Evolutionary conservation across 1,284 basidiomycete genomes (phyloP), one percentile per base, ranked within the genome.

Genomic region (Blastosporella zonata): DNA sequence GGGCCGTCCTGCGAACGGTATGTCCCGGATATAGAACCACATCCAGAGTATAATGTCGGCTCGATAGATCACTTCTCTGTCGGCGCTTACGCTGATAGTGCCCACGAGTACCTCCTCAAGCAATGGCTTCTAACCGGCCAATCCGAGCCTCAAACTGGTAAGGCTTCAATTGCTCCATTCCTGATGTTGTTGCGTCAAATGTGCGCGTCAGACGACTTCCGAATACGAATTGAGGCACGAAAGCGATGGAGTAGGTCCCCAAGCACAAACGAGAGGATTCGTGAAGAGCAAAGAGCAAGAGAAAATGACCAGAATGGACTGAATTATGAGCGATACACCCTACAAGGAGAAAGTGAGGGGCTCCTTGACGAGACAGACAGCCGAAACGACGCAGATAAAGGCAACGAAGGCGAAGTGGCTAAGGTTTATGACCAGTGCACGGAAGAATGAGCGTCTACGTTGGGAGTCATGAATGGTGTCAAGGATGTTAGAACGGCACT

Each of bases 41-140:
- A n/a, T 40, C 17, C 25, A 35, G 29, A 27, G 9, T 22, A 9
- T 3, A 2, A 27, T 6, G 12, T 5, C 13, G 10, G n/a, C 6
- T 40, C 18, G 10, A 23, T 42, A 81, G 78, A 62, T 18, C 74
- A 69, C 56, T 56, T 84, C 17, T 82, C 82, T 0, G 77, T 85
- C 3, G 86, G 86, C 12, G 79, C 75, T 0, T 72, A 70, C 38
- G 82, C 83, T 2, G 86, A 90, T 55, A 88, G 86, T 57, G 79
- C 76, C 2, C 82, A 89, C 49, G 87, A 90, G 62, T 90, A 90
- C 59, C 73, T 87, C 17, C 72, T 90, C 31, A 90, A 90, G 59
- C 79, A 85, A 54, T 88, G 79, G 67, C 67, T 90, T 13, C 67
- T 85, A 18, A 80, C 77, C 0, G 79, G 73, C 9, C 47, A 43